A percentile compares a stretch with the other conserved stretches of the same genome.
Evolutionary conservation across 306 rosid species (phyloP).

Genomic region (Dryas drummondii): DNA sequence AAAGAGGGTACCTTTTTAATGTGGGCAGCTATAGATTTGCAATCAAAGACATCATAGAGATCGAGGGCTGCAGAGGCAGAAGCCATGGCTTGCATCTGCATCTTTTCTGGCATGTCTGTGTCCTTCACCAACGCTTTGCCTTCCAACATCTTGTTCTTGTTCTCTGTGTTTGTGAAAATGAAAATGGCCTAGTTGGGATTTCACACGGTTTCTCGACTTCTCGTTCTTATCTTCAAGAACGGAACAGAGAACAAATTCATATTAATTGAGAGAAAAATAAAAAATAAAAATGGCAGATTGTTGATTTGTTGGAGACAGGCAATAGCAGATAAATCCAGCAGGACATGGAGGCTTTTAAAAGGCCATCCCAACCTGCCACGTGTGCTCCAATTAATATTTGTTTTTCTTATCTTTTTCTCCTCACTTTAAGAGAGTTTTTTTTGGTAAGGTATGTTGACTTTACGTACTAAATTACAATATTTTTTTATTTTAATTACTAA

Average conservation of each 20-base stretch:
- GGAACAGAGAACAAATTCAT: conserved; percentile 19
- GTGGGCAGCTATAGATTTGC: conserved; percentile 91
- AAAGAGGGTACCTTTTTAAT: conserved; percentile 66
- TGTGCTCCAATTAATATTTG: conserved; percentile 24
- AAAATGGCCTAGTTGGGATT: conserved; percentile 4
- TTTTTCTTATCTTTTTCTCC: conserved; percentile 28
- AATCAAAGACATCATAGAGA: conserved; percentile 83
- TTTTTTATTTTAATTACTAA: no score
- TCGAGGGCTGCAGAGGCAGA: conserved; percentile 94
- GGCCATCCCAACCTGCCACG: conserved; percentile 31
- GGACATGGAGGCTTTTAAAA: no score
- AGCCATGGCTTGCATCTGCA: conserved; percentile 96
- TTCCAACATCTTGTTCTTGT: conserved; percentile 65
- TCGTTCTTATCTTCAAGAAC: conserved; percentile 19
- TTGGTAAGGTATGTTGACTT: not conserved
- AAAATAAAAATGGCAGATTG: no score
- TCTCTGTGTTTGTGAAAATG: not conserved
- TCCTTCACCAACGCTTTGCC: conserved; percentile 85
- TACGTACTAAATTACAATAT: no score
- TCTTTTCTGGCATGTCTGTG: conserved; percentile 89
- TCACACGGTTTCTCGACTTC: not conserved
- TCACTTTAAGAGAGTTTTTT: conserved; percentile 19
- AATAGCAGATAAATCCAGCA: not conserved
- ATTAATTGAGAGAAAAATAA: not conserved
- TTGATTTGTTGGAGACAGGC: no score